Percentiles rank a stretch among this genome's conserved stretches.
Evolutionary conservation across 2,329 filamentous ascomycete species (phyloP).

Genomic region (Penicillium hordei): DNA sequence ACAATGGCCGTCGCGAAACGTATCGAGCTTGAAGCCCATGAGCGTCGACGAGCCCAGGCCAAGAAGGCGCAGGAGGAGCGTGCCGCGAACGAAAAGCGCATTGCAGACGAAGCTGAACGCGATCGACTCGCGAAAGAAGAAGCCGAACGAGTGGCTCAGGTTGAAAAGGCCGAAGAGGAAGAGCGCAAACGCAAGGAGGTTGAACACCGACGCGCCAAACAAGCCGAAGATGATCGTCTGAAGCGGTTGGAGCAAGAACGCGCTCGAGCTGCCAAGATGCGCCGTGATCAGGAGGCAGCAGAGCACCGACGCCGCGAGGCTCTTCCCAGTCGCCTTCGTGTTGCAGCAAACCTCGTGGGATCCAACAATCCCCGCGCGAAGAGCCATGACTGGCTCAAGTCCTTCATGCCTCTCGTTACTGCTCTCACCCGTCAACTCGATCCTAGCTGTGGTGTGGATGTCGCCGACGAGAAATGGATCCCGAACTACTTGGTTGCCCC

Average conservation of each 20-base stretch:
- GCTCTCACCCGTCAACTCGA: slow-evolving; percentile 47
- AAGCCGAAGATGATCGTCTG: slow-evolving; percentile 49
- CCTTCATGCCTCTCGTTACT: slow-evolving; percentile 49
- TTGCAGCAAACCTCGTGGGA: slow-evolving; percentile 47
- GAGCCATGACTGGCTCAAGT: slow-evolving; percentile 45
- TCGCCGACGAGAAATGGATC: slow-evolving; percentile 49
- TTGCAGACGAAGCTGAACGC: slow-evolving; percentile 29
- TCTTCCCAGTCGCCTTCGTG: slow-evolving; percentile 47
- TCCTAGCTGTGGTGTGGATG: slow-evolving; percentile 35
- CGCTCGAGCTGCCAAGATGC: slow-evolving; percentile 44
- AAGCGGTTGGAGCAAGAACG: slow-evolving; percentile 46
- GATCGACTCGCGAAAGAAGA: slow-evolving; percentile 37
- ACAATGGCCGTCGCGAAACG: slow-evolving; percentile 35
- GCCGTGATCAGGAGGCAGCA: slow-evolving; percentile 47
- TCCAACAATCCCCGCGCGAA: slow-evolving; percentile 44
- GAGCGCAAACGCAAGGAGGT: slow-evolving; percentile 45
- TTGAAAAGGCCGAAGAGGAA: slow-evolving; percentile 45
- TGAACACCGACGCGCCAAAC: slow-evolving; percentile 44
- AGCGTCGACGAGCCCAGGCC: slow-evolving; percentile 26
- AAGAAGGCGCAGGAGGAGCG: slow-evolving; percentile 36
- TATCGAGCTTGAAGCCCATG: slow-evolving; percentile 29
- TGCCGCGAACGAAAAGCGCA: slow-evolving; percentile 31
- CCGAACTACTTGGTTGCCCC: slow-evolving; percentile 52
- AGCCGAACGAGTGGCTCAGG: slow-evolving; percentile 35
- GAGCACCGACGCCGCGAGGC: slow-evolving; percentile 49